Conservation (phyloP, 805 yeast species). For the Kodamaea hsintzibuensis region DNA sequence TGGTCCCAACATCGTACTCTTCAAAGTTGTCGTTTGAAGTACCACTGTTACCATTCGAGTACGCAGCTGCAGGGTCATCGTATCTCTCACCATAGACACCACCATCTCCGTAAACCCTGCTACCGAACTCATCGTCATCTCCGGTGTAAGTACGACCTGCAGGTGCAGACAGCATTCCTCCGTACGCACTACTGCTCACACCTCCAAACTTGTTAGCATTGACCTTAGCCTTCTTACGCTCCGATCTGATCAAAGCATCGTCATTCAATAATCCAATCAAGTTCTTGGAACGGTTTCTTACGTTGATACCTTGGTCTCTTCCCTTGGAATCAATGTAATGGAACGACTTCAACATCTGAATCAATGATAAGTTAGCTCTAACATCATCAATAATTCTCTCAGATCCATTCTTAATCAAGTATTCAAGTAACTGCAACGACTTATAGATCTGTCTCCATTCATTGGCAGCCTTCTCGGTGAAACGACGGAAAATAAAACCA, state of each 20-base stretch:
- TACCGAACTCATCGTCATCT: conserved; percentile 52
- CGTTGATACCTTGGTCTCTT: conserved; percentile 93
- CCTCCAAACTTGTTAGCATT: conserved; percentile 83
- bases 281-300: conserved; percentile 85
- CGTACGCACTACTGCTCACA: conserved; percentile 54
- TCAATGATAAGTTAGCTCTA: conserved; percentile 74
- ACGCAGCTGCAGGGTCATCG: conserved; percentile 55
- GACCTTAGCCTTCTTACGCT: conserved; percentile 87
- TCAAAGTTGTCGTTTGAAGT: conserved; percentile 48
- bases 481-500: conserved; percentile 78
- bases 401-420: conserved; percentile 86
- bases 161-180: conserved; percentile 48
- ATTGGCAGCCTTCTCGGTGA: conserved; percentile 92
- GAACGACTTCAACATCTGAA: conserved; percentile 87
- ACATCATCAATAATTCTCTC: conserved; percentile 96
- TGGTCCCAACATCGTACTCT: conserved; percentile 55
- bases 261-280: conserved; percentile 71
- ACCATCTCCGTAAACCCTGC: conserved; percentile 67
- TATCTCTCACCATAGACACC: conserved; percentile 68
- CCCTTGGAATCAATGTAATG: conserved; percentile 94
- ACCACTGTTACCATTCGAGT: conserved; percentile 34
- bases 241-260: conserved; percentile 73
- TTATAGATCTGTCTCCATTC: conserved; percentile 99
- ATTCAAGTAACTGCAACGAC: conserved; percentile 88
- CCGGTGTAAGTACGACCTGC: conserved; percentile 30